Evolutionary conservation across 371 early-diverging fungal species (phyloP), one percentile per base, ranked within the genome.

Genomic region (Mortierella sp.): DNA sequence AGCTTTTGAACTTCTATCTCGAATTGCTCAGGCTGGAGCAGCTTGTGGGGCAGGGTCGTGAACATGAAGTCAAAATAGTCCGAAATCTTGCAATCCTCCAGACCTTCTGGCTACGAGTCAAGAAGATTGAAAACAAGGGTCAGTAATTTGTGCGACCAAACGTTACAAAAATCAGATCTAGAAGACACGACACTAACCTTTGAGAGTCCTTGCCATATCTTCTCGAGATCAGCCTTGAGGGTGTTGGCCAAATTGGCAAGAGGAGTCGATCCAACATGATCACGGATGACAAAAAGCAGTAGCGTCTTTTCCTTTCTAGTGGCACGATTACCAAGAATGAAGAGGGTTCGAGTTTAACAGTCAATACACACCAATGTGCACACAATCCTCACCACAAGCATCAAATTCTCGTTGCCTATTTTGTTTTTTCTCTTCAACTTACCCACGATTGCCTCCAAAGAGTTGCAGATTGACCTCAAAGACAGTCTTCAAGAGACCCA

Each of bases 401-500:
- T 5, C 42, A 38, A 38, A 31, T 28, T 14, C 26, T 6, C 8
- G 47, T 47, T 52, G 16, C 31, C 10, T 14, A 54, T 31, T 28
- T 13, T 34, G 10, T 26, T 42, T 11, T 57, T 8, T 7, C 24
- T 3, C 38, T 3, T 60, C 24, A 13, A 84, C 76, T 78, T 89
- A 90, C 92, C 91, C 89, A 89, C 88, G 91, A 89, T 88, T 92
- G 90, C 82, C 79, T 91, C 92, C 97, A 90, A 99, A 99, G 28
- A 99, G 93, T 87, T 98, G 97, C 76, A 99, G 88, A 83, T 99
- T 98, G 75, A 99, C 99, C 81, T 99, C 99, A 87, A 99, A 95
- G 3, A 99, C 99, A 7, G 99, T 99, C 88, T 97, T 98, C 52
- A 99, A 90, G 71, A 99, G 90, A 24, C 98, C 98, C 98, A 99